Base-by-base conservation (phyloP, 257 asterid species). In the Solanum pinnatisectum region DNA sequence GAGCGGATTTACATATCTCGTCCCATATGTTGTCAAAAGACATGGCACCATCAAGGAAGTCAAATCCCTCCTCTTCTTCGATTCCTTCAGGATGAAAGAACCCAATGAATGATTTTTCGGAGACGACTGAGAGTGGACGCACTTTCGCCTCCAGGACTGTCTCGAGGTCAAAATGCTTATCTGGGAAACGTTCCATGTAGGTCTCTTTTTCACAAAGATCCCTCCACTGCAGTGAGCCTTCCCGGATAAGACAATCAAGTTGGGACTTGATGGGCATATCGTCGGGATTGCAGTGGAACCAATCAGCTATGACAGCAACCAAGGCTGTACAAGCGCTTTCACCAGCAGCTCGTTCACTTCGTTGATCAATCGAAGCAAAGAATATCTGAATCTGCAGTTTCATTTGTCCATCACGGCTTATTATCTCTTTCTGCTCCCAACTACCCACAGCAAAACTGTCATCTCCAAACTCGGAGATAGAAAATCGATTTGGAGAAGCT, bases 331-430 rank as follows among this genome's bases (percentile, higher is more conserved):
- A 87, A 35, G 88, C 88, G 5, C 88, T 36, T 87, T 87, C 88
- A 76, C 88, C 88, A 5, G 85, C 84, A 72, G 88, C 88, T 87
- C 25, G 46, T 52, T 76, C 88, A 56, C 81, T 87, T 67, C 88
- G 52, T 67, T 87, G 88, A 87, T 87, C 88, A 76, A 87, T 87
- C 20, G 88, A 87, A 87, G 88, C 88, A 71, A 86, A 86, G 83
- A 86, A 86, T 22, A 86, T 74, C 81, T 70, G 83, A 67, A 83
- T 86, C 70, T 86, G 16, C 83, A 86, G 36, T 83, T 86, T 70
- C 88, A 86, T 86, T 32, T 70, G 88, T 42, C 88, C 83, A 86
- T 86, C 88, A 5, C 88, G 88, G 71, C 88, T 86, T 72, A 68
- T 30, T 86, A 86, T 86, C 46, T 86, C 88, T 86, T 86, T 86